phyloP scores from a whole-genome alignment of 202 grass and related monocot species.

The Carex arenaria region DNA sequence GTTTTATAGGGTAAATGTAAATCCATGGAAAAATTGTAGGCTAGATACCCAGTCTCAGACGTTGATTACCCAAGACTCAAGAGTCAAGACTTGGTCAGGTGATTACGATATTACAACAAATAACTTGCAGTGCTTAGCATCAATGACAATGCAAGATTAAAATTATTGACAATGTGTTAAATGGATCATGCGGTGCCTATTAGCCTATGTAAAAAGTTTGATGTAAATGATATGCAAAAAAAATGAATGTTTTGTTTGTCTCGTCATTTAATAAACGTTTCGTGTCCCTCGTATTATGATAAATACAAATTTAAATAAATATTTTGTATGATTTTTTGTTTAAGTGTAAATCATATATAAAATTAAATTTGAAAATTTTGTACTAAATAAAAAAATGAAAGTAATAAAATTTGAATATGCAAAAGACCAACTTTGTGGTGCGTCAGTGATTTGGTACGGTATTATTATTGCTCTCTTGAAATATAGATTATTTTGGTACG shows the following conservation, averaged over 20 bases:
- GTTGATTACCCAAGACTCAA: not conserved
- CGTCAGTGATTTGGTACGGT: too few relatives aligned
- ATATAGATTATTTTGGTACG: too few relatives aligned
- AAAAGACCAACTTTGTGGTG: too few relatives aligned
- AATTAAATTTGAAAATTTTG: not conserved
- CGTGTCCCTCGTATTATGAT: not conserved
- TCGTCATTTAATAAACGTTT: not conserved
- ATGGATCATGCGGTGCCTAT: not conserved
- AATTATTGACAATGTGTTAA: not conserved
- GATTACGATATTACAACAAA: not conserved
- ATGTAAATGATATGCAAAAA: not conserved
- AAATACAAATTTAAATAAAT: not conserved
- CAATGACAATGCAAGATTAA: not conserved
- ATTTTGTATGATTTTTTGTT: not conserved
- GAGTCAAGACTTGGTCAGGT: not conserved
- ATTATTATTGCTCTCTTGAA: too few relatives aligned
- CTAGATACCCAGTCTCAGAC: not conserved
- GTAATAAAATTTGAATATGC: too few relatives aligned
- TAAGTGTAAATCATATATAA: not conserved
- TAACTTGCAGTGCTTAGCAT: not conserved
- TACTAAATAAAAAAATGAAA: not conserved
- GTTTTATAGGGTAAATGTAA: too few relatives aligned
- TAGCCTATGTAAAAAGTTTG: not conserved
- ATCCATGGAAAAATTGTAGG: too few relatives aligned
- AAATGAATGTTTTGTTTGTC: not conserved